These are phyloP conservation scores for Dionaea muscipula DNA, from an alignment of 179 eudicot species.

Conservation along the genomic window DNA sequence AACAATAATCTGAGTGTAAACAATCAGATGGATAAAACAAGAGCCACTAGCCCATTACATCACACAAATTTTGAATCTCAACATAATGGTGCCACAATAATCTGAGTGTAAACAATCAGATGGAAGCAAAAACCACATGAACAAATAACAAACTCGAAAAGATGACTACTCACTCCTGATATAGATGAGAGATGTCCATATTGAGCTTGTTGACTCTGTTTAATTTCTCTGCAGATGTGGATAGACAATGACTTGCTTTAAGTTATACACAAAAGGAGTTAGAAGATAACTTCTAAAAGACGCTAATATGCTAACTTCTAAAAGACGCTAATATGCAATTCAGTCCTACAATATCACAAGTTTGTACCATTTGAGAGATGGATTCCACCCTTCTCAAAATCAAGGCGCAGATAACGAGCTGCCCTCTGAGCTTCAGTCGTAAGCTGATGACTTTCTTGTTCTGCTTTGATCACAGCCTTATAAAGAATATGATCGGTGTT, in stretches of 20 bases:
- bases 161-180: conserved; percentile 49
- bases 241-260: not conserved
- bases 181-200: conserved; percentile 44
- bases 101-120: too few species aligned
- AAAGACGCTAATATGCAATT: too few species aligned
- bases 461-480: conserved; percentile 72
- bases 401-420: conserved; percentile 61
- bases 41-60: too few species aligned
- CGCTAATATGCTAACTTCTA: too few species aligned
- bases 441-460: conserved; percentile 38
- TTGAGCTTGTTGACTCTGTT: conserved; percentile 64
- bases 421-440: conserved; percentile 63
- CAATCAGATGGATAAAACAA: too few species aligned
- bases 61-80: too few species aligned
- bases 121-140: too few species aligned
- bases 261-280: too few species aligned
- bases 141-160: not conserved
- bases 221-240: conserved; percentile 48
- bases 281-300: too few species aligned
- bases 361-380: conserved; percentile 62
- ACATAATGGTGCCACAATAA: too few species aligned
- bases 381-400: conserved; percentile 96
- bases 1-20: too few species aligned
- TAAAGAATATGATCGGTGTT: conserved; percentile 70
- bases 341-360: too few species aligned